Evolutionary conservation across 208 protist genomes (phyloP), one percentile per base, ranked within the genome.

Genomic region (Acanthamoeba castellanii): DNA sequence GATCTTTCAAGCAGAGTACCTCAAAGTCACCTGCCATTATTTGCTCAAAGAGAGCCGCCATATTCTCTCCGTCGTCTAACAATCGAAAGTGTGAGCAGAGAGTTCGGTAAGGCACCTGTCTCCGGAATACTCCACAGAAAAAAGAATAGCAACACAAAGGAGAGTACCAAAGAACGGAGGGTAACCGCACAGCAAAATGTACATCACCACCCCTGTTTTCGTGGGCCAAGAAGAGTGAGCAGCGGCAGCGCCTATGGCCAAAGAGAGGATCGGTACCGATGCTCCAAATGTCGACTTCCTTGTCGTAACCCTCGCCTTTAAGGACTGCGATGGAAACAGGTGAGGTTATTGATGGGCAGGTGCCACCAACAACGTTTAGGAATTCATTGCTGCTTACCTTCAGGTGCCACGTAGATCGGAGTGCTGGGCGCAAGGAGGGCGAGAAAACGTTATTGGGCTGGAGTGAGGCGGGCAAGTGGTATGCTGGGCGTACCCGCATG

Each of bases 121-220:
- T 68, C 22, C 16, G 61, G 61, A 68, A 18, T 18, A 68, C 22
- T n/a, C 14, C 66, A 74, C 3, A n/a, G 0, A 37, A 34, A 74
- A n/a, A 37, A 74, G 9, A 37, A 5, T 0, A 8, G 16, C 2
- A 8, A 57, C 52, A 57, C 2, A 57, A 8, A 57, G 16, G 16
- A 57, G 16, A 57, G 52, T 57, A 74, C 66, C 66, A 85, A 85
- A 97, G 76, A 97, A 97, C 50, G 96, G 96, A 50, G 95, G 82
- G 89, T 96, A 97, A 27, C 96, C 96, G 70, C 96, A 97, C 22
- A 97, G 84, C 92, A 97, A 88, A 66, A 97, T 96, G 94, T 97
- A 97, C 22, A 96, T 96, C 18, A 97, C 97, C 22, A 97, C 96
- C 55, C 96, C 96, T n/a, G 30, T 74, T 42, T 42, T 42, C 37